Evolutionary conservation across 331 rosid species (phyloP).

Genomic region (Rosa hybrid): DNA sequence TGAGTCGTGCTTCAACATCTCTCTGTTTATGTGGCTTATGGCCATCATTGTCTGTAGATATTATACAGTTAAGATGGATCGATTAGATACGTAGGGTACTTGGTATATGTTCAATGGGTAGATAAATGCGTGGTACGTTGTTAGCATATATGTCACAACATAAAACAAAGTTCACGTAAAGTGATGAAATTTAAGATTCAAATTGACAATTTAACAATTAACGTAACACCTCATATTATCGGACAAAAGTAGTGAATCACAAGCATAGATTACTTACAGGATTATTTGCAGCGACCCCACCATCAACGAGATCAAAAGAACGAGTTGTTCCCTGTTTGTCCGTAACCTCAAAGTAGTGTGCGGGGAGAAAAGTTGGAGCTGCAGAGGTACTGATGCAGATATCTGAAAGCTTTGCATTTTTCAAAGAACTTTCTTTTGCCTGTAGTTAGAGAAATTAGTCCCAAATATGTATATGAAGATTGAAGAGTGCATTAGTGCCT

Average conservation of each 20-base stretch:
- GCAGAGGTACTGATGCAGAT: constrained; percentile 40
- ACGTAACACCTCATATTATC: background rate
- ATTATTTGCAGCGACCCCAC: constrained; percentile 44
- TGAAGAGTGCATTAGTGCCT: background rate
- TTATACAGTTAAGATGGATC: background rate
- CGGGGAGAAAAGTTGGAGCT: background rate
- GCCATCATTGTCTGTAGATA: constrained; percentile 37
- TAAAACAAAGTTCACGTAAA: too few species aligned
- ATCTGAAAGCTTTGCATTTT: constrained; percentile 37
- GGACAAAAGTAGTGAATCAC: background rate
- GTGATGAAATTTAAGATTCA: too few species aligned
- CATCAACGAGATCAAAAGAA: constrained; percentile 38
- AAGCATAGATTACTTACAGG: constrained; percentile 26
- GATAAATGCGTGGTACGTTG: too few species aligned
- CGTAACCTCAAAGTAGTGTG: constrained; percentile 32
- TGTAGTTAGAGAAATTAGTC: background rate
- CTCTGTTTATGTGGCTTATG: constrained; percentile 21
- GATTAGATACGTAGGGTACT: background rate
- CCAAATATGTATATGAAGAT: background rate
- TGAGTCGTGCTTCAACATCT: background rate
- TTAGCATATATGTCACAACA: background rate
- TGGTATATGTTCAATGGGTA: background rate
- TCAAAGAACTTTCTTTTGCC: constrained; percentile 27
- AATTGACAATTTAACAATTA: background rate
- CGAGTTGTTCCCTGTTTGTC: constrained; percentile 23